These are phyloP conservation scores for Sanghuangporus weigelae DNA, from an alignment of 1,284 basidiomycete species.

Conservation along the genomic window DNA sequence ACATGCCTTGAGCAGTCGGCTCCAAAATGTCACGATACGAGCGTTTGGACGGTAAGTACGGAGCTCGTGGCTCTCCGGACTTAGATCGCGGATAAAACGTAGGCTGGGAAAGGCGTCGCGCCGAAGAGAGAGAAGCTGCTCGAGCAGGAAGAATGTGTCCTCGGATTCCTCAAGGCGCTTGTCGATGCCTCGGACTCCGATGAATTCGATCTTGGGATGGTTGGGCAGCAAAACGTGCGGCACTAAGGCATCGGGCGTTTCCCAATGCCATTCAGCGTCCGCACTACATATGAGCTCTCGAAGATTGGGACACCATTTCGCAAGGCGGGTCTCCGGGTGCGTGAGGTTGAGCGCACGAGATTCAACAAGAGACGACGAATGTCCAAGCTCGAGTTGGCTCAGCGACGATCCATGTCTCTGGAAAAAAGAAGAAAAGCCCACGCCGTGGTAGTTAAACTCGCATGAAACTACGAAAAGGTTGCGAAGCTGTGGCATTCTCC, in stretches of 20 bases:
- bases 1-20: slow-evolving; percentile 40
- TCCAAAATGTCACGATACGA: slow-evolving; percentile 46
- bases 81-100: slow-evolving; percentile 57
- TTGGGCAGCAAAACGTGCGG: slow-evolving; percentile 56
- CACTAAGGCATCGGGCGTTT: slow-evolving; percentile 43
- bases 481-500: slow-evolving; percentile 52
- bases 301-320: slow-evolving; percentile 60
- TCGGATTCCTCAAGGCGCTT: slow-evolving; percentile 46
- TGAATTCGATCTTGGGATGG: slow-evolving; percentile 56
- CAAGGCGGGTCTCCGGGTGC: slow-evolving; percentile 40
- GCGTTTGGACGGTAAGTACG: slow-evolving; percentile 26
- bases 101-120: slow-evolving; percentile 57
- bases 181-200: slow-evolving; percentile 68
- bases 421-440: slow-evolving; percentile 62
- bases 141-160: slow-evolving; percentile 58
- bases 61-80: slow-evolving; percentile 29
- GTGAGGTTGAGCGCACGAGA: slow-evolving; percentile 42
- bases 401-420: slow-evolving; percentile 55
- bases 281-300: slow-evolving; percentile 65
- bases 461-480: slow-evolving; percentile 62
- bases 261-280: slow-evolving; percentile 76
- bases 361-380: slow-evolving; percentile 57
- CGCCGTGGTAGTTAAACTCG: slow-evolving; percentile 59
- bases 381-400: slow-evolving; percentile 62
- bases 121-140: slow-evolving; percentile 60